These are phyloP conservation scores for Arthrobotrys conoides DNA, from an alignment of 2,329 filamentous ascomycete species.

Conservation along the genomic window DNA sequence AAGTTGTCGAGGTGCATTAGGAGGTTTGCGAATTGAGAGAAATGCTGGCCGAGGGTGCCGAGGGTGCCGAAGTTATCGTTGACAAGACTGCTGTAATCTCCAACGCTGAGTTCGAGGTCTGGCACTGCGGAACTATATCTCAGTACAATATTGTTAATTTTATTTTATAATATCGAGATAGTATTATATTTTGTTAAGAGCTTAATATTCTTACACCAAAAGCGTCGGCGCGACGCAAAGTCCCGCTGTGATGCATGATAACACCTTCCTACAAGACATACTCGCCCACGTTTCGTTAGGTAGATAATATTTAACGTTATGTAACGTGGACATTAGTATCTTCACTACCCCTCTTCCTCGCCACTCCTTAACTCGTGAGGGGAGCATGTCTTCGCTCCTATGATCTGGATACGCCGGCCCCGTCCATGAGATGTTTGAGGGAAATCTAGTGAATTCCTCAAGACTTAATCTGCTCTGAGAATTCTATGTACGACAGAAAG, in stretches of 20 bases:
- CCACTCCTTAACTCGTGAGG: conserved; percentile 1
- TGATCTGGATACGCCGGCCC: neutral
- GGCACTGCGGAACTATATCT: conserved; percentile 20
- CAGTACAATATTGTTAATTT: neutral
- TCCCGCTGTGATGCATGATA: neutral
- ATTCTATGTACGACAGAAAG: neutral
- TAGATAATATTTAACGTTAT: neutral
- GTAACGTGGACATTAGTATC: conserved; percentile 6
- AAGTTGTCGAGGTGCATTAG: conserved; percentile 24
- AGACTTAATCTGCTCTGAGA: conserved; percentile 1
- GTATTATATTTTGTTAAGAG: neutral
- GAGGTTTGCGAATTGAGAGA: conserved; percentile 17
- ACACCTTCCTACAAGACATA: conserved; percentile 12
- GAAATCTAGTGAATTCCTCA: conserved; percentile 8
- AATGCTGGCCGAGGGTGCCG: neutral
- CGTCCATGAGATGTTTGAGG: conserved; percentile 10
- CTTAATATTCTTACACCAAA: conserved; percentile 17
- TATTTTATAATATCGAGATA: neutral
- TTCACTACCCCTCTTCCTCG: neutral
- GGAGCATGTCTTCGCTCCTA: conserved; percentile 2
- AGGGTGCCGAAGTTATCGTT: conserved; percentile 8
- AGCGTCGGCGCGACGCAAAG: conserved; percentile 12
- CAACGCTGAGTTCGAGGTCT: conserved; percentile 24
- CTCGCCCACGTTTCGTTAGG: conserved; percentile 5
- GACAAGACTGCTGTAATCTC: conserved; percentile 20